These are phyloP conservation scores for Phytophthora melonis DNA, from an alignment of 352 stramenopile species.

Conservation along the genomic window DNA sequence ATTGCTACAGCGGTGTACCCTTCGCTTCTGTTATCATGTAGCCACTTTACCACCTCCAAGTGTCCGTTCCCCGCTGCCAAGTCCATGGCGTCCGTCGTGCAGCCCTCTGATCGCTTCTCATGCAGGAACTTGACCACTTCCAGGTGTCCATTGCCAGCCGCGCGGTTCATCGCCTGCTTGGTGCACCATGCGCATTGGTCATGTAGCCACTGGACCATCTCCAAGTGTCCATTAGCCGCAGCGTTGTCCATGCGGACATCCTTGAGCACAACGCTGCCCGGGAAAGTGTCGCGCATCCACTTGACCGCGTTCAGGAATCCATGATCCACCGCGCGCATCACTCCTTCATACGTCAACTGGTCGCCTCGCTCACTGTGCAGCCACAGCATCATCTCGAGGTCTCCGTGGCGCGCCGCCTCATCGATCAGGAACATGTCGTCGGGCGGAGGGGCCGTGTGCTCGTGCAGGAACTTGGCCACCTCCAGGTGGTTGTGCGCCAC, in stretches of 20 bases:
- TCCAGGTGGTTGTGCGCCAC: conserved; percentile 35
- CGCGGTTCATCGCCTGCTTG: conserved; percentile 25
- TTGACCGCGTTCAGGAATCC: conserved; percentile 32
- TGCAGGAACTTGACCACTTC: conserved; percentile 32
- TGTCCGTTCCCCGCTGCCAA: conserved; percentile 27
- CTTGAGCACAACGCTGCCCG: conserved; percentile 17
- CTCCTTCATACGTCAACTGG: conserved; percentile 33
- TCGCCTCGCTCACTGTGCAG: conserved; percentile 28
- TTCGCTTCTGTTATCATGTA: conserved; percentile 24
- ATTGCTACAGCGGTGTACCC: conserved; percentile 33
- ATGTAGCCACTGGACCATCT: conserved; percentile 42
- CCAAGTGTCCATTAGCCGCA: conserved; percentile 34
- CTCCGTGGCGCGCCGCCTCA: conserved; percentile 36
- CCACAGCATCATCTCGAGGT: conserved; percentile 45
- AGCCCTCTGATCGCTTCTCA: conserved; percentile 24
- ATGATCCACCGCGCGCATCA: conserved; percentile 34
- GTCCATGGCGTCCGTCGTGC: conserved; percentile 26
- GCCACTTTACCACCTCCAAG: conserved; percentile 28
- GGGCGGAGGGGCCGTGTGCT: conserved; percentile 21
- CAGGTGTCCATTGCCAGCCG: conserved; percentile 28
- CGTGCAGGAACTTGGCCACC: conserved; percentile 31
- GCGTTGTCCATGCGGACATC: conserved; percentile 37
- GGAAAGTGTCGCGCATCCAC: conserved; percentile 35
- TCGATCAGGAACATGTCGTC: conserved; percentile 41
- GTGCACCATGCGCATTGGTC: conserved; percentile 24